Evolutionary conservation across 164 flowering plant species (phyloP).

Genomic region (Vitis rotundifolia): DNA sequence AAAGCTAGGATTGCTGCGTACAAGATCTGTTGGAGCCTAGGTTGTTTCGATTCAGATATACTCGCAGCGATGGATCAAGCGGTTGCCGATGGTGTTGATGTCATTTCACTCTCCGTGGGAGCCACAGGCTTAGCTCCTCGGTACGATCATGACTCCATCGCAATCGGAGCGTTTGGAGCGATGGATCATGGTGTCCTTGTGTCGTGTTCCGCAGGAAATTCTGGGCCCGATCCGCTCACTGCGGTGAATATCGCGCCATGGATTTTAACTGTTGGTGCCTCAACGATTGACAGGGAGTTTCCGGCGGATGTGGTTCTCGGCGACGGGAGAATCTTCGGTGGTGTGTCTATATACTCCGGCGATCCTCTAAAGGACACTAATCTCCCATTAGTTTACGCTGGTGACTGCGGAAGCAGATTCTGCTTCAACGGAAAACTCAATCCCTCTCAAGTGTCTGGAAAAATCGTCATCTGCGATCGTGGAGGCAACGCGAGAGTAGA

Average conservation of each 20-base stretch:
- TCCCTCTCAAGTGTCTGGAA: slow-evolving; percentile 56
- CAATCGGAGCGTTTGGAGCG: slow-evolving; percentile 87
- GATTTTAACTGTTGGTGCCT: slow-evolving; percentile 92
- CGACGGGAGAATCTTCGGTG: slow-evolving; percentile 57
- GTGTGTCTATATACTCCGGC: slow-evolving; percentile 78
- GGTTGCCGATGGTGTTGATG: slow-evolving; percentile 70
- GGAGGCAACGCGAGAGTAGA: slow-evolving; percentile 79
- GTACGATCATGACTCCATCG: slow-evolving; percentile 71
- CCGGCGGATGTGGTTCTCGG: slow-evolving; percentile 82
- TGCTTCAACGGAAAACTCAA: slow-evolving; percentile 47
- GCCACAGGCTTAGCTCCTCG: slow-evolving; percentile 47
- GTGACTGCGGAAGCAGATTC: slow-evolving; percentile 47
- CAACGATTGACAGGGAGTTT: slow-evolving; percentile 84
- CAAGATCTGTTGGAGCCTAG: slow-evolving; percentile 68
- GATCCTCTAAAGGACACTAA: slow-evolving; percentile 26
- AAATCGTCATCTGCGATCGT: slow-evolving; percentile 82
- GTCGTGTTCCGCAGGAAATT: slow-evolving; percentile 89
- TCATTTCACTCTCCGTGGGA: slow-evolving; percentile 89
- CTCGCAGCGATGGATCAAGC: slow-evolving; percentile 85
- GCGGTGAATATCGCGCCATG: slow-evolving; percentile 90
- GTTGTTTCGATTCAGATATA: slow-evolving; percentile 78
- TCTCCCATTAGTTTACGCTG: slow-evolving; percentile 58
- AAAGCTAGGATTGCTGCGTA: slow-evolving; percentile 74
- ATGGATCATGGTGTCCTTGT: slow-evolving; percentile 62
- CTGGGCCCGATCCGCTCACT: slow-evolving; percentile 70